phyloP scores from a whole-genome alignment of 1,139 yeast genomes.

The Candida dubliniensis region DNA sequence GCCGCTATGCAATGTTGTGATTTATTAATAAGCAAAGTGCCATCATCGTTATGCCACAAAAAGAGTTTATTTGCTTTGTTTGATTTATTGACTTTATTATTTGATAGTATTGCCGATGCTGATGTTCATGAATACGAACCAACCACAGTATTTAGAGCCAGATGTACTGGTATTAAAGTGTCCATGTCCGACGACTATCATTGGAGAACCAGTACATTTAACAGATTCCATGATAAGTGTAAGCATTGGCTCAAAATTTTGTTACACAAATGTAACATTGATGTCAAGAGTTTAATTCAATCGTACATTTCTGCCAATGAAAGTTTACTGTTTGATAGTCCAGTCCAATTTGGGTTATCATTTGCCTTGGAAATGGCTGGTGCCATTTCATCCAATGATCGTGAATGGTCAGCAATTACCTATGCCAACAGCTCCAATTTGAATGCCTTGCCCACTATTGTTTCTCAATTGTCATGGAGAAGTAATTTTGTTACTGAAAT shows the following conservation, averaged over 20 bases:
- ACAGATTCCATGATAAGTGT: slow-evolving; percentile 58
- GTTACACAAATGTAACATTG: slow-evolving; percentile 61
- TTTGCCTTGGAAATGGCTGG: slow-evolving; percentile 93
- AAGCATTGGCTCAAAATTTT: slow-evolving; percentile 62
- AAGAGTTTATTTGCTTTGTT: slow-evolving; percentile 73
- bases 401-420: slow-evolving; percentile 47
- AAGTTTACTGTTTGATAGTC: slow-evolving; percentile 27
- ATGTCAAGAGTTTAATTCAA: slow-evolving; percentile 72
- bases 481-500: slow-evolving; percentile 48
- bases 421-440: slow-evolving; percentile 31
- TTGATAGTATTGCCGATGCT: slow-evolving; percentile 83
- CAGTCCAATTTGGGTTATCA: slow-evolving; percentile 75
- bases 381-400: slow-evolving; percentile 60
- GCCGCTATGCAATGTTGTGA: slow-evolving; percentile 83
- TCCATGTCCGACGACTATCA: slow-evolving; percentile 74
- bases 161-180: slow-evolving; percentile 55
- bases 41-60: slow-evolving; percentile 78
- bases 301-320: slow-evolving; percentile 62
- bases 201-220: slow-evolving; percentile 73
- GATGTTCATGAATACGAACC: slow-evolving; percentile 80
- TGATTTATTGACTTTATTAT: slow-evolving; percentile 75
- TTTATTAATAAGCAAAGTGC: slow-evolving; percentile 62
- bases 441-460: slow-evolving; percentile 69
- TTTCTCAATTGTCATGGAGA: slow-evolving; percentile 80
- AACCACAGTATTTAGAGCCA: slow-evolving; percentile 63